Percentiles rank a stretch among this genome's conserved stretches.
Evolutionary conservation across 371 early-diverging fungal genomes (phyloP).

Genomic region (Lichtheimia hyalospora): DNA sequence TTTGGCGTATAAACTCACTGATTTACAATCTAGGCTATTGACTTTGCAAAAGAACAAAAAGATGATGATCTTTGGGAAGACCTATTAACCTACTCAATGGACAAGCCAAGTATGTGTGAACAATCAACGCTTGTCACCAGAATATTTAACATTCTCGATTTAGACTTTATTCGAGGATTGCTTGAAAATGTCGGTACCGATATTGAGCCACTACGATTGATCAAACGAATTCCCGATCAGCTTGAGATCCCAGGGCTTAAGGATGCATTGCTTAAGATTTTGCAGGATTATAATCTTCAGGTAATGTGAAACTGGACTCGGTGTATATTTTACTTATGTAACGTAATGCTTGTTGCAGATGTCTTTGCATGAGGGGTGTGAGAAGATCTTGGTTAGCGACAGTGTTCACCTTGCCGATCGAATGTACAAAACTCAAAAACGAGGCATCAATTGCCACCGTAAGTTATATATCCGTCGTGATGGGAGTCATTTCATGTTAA

Average conservation of each 20-base stretch:
- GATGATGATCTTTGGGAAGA: conserved; percentile 96
- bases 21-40: conserved; percentile 74
- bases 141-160: conserved; percentile 6
- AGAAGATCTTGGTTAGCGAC: conserved; percentile 83
- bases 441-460: conserved; percentile 61
- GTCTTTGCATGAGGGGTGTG: conserved; percentile 85
- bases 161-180: conserved; percentile 87
- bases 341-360: conserved; percentile 24
- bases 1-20: neutral
- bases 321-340: neutral
- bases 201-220: conserved; percentile 80
- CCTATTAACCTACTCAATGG: conserved; percentile 81
- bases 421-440: conserved; percentile 71
- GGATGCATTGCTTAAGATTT: conserved; percentile 76
- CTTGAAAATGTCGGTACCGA: conserved; percentile 86
- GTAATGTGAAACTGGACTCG: conserved; percentile 24
- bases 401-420: conserved; percentile 77
- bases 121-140: too few species aligned
- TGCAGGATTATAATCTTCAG: conserved; percentile 90
- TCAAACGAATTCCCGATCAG: conserved; percentile 78
- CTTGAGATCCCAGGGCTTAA: conserved; percentile 83
- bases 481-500: neutral
- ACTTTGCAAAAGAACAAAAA: conserved; percentile 95
- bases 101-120: conserved; percentile 73
- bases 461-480: conserved; percentile 15